These are phyloP conservation scores for Ogataea populi-albae DNA, from an alignment of 805 yeast genomes.

Conservation along the genomic window DNA sequence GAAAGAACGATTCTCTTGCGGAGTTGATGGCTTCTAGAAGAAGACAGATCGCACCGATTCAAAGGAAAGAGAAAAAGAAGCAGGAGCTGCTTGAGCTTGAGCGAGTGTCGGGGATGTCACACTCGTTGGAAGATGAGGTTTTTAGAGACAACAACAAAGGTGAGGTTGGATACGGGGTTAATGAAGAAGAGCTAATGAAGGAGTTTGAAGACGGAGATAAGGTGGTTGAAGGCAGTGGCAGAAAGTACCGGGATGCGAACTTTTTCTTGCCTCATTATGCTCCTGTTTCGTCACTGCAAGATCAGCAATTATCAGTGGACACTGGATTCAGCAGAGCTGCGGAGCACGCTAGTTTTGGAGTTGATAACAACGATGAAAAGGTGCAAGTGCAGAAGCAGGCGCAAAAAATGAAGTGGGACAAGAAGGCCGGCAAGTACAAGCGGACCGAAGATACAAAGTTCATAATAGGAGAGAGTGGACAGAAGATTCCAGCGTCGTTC, in stretches of 20 bases:
- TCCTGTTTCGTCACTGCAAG: conserved; percentile 74
- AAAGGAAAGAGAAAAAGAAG: conserved; percentile 70
- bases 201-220: conserved; percentile 55
- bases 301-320: conserved; percentile 60
- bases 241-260: conserved; percentile 64
- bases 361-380: conserved; percentile 67
- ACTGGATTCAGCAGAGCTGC: conserved; percentile 81
- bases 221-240: conserved; percentile 19
- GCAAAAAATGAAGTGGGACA: conserved; percentile 84
- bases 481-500: conserved; percentile 85
- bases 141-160: conserved; percentile 45
- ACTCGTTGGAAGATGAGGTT: conserved; percentile 70
- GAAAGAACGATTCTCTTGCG: conserved; percentile 65
- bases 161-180: conserved; percentile 37
- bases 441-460: conserved; percentile 82
- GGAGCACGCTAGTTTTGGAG: conserved; percentile 79
- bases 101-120: conserved; percentile 70
- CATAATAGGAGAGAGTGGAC: conserved; percentile 94
- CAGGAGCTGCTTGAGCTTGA: conserved; percentile 67
- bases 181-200: conserved; percentile 45
- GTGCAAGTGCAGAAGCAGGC: conserved; percentile 63
- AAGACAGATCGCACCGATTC: conserved; percentile 75
- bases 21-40: conserved; percentile 86
- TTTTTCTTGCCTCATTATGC: conserved; percentile 89
- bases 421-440: conserved; percentile 84